These are phyloP conservation scores for Phytophthora cactorum DNA, from an alignment of 352 stramenopile species.

Conservation along the genomic window DNA sequence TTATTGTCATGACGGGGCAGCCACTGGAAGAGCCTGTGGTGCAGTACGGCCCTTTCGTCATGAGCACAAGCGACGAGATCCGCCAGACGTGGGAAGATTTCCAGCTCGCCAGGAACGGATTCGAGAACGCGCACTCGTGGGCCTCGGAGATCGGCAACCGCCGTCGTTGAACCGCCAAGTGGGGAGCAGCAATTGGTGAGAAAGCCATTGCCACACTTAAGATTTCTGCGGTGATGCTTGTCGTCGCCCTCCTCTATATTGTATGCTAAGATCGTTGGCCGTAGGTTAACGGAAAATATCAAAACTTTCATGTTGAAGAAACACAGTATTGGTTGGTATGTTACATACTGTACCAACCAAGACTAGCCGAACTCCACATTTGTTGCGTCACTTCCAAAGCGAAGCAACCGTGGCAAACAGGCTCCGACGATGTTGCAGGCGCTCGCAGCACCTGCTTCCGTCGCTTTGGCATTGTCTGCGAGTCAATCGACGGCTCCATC, in stretches of 20 bases:
- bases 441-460: constrained; percentile 17
- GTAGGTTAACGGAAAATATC: background rate
- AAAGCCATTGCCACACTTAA: background rate
- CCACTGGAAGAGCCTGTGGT: constrained; percentile 66
- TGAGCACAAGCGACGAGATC: constrained; percentile 65
- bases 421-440: background rate
- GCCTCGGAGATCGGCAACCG: constrained; percentile 56
- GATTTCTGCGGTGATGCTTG: background rate
- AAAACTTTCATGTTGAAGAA: background rate
- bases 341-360: no score
- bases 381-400: constrained; percentile 34
- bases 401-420: constrained; percentile 25
- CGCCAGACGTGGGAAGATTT: constrained; percentile 57
- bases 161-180: constrained; percentile 11
- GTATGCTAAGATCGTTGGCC: constrained; percentile 2
- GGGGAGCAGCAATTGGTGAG: background rate
- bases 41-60: constrained; percentile 82
- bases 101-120: constrained; percentile 62
- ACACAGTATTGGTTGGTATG: no score
- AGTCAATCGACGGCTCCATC: constrained; percentile 14
- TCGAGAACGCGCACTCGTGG: constrained; percentile 66
- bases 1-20: constrained; percentile 61
- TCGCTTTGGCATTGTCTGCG: constrained; percentile 33
- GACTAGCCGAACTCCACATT: constrained; percentile 31
- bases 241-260: background rate